Evolutionary conservation across 2,329 filamentous ascomycete species (phyloP).

Genomic region (Fusarium chaquense): DNA sequence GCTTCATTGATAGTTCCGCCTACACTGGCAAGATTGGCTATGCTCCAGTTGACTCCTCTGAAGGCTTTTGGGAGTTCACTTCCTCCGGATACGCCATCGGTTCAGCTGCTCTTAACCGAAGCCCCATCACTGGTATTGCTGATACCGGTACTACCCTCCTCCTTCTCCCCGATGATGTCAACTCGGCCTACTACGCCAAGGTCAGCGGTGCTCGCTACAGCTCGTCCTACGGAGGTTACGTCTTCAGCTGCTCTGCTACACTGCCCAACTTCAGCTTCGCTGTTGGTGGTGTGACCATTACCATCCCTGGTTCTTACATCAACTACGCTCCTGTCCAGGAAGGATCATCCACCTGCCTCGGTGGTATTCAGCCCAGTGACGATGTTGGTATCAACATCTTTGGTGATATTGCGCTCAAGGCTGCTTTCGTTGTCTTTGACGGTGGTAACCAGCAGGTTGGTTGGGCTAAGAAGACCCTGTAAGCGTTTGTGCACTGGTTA

Average conservation of each 20-base stretch:
- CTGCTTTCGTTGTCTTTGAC: slow-evolving; percentile 70
- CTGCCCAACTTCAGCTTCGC: slow-evolving; percentile 66
- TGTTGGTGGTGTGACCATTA: slow-evolving; percentile 69
- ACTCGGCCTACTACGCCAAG: slow-evolving; percentile 62
- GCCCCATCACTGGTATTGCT: slow-evolving; percentile 58
- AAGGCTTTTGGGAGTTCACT: slow-evolving; percentile 74
- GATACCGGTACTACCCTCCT: slow-evolving; percentile 75
- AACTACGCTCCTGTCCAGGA: slow-evolving; percentile 61
- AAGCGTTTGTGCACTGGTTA: neutral
- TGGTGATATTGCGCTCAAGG: slow-evolving; percentile 72
- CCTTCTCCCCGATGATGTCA: slow-evolving; percentile 66
- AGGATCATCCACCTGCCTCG: slow-evolving; percentile 70
- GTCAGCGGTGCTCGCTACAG: slow-evolving; percentile 59
- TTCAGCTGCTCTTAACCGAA: slow-evolving; percentile 48
- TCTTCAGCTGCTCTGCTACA: slow-evolving; percentile 59
- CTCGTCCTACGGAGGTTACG: slow-evolving; percentile 57
- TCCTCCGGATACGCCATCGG: slow-evolving; percentile 41
- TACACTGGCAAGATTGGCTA: slow-evolving; percentile 73
- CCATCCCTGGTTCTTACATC: slow-evolving; percentile 66
- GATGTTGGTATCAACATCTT: slow-evolving; percentile 66
- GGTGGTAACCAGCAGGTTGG: slow-evolving; percentile 45
- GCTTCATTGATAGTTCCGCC: slow-evolving; percentile 72
- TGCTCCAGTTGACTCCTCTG: slow-evolving; percentile 67
- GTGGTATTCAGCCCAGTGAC: slow-evolving; percentile 72
- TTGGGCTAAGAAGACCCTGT: slow-evolving; percentile 37